Conservation (phyloP, 768 basidiomycete genomes). For the Fomitopsis pulvina region DNA sequence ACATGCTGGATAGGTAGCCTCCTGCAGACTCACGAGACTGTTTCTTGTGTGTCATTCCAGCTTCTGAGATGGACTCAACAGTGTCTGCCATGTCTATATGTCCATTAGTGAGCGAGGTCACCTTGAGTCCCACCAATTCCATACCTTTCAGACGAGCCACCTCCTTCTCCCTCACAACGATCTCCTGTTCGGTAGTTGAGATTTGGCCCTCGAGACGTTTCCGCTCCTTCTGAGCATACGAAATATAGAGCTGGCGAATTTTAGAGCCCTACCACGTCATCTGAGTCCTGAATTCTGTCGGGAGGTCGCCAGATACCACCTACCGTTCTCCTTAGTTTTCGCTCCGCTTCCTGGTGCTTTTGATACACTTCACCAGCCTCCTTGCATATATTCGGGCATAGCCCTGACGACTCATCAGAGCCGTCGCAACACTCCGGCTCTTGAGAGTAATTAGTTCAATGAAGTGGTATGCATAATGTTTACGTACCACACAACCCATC, state of each 20-base stretch:
- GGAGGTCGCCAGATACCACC: constrained; percentile 22
- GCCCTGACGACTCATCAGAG: constrained; percentile 80
- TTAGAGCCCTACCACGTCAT: constrained; percentile 65
- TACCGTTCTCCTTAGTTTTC: constrained; percentile 76
- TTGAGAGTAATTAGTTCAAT: constrained; percentile 20
- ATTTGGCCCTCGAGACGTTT: constrained; percentile 67
- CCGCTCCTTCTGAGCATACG: constrained; percentile 86
- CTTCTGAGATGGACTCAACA: constrained; percentile 72
- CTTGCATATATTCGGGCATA: constrained; percentile 73
- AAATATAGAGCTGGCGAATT: constrained; percentile 83
- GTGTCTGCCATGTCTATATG: constrained; percentile 66
- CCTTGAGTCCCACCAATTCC: background rate
- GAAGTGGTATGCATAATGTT: background rate
- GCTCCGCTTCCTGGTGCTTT: constrained; percentile 63
- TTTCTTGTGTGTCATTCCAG: constrained; percentile 79
- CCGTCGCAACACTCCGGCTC: constrained; percentile 95
- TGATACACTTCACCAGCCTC: constrained; percentile 68
- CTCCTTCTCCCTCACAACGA: constrained; percentile 60
- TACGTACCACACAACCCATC: constrained; percentile 89
- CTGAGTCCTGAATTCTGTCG: too few relatives aligned
- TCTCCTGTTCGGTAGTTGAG: constrained; percentile 45
- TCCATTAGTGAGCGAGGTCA: background rate
- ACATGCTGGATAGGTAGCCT: background rate
- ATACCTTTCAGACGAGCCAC: constrained; percentile 67
- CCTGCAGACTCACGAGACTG: constrained; percentile 71